Base-by-base conservation (phyloP, 768 basidiomycete species). In the Galerina sulciceps region DNA sequence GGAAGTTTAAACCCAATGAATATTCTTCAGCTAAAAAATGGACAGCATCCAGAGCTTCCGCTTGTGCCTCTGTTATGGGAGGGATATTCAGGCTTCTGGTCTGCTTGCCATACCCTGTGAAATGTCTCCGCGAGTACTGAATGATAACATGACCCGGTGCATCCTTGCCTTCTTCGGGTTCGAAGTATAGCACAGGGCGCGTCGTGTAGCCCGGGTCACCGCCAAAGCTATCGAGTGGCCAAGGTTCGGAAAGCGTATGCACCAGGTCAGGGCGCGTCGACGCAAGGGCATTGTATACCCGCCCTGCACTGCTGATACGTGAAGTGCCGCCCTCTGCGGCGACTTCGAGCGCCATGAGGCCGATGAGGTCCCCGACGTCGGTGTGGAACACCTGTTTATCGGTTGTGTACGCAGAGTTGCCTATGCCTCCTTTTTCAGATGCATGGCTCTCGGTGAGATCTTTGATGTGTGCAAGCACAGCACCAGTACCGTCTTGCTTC, bases 341-440 rank as follows among this genome's bases (percentile, higher is more conserved):
- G 6, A 71, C 68, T 55, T 79, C 72, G 35, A 81, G 68, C 2
- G 78, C 76, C 54, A 81, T 71, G 31, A 81, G 67, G 5, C 78
- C 76, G 59, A 82, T 79, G 45, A 81, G 67, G 62, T 80, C 79
- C 0, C 81, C 80, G 36, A 76, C 71, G 57, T 81, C 80, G 1
- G 79, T 79, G 60, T 81, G 80, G 70, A 82, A 82, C 18, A 81
- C 79, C 61, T 81, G 80, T 58, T 77, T 79, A 67, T 81, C 79
- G 1, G 79, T 82, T 3, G 78, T 82, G 61, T 80, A 80, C 40
- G 79, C 80, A 10, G 79, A 72, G 51, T 77, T 76, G 8, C 78
- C 77, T 46, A 79, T 77, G 15, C 72, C 75, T 15, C 76, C 75
- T 59, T 74, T 71, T 58, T 77, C 75, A 50, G 76, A 69, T 4